Base-by-base conservation (phyloP, 2,329 filamentous ascomycete genomes). In the Alternaria solani region DNA sequence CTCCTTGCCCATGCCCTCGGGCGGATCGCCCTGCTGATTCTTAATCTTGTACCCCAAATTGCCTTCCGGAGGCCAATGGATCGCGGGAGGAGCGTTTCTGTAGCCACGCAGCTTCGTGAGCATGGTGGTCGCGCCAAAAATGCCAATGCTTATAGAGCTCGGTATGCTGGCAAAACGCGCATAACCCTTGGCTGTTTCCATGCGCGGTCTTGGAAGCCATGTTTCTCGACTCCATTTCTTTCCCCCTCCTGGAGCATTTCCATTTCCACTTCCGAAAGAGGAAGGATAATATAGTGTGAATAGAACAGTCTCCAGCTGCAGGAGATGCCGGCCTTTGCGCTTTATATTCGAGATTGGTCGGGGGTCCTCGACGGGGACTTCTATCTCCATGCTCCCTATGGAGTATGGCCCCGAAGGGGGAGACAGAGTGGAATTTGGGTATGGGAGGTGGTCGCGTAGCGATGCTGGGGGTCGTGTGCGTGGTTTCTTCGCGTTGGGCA, bases 271-370 rank as follows among this genome's bases (percentile, higher is more conserved):
- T 7, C 79, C 81, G 56, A 84, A 69, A 18, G 84, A 82, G 44
- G 85, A 83, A 2, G 88, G 88, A 71, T 91, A 91, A 74, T 87
- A 91, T n/a, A 90, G 75, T 0, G 85, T 85, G 75, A 90, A 85
- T 5, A 90, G 80, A 8, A 90, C 86, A 0, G 88, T 90, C 61
- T 87, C 82, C 14, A 87, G 75, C 54, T 85, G 78, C 14, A 88
- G 73, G 7, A 86, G 62, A 62, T 84, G 81, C 55, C 77, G 75
- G 52, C 81, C 76, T 26, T 84, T 64, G 38, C 84, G 77, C 34
- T 77, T 84, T 56, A 86, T 86, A 55, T 84, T 69, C 1, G 83
- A 84, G 64, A 86, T 83, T 0, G 78, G 70, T 36, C 81, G 75
- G 1, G 84, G 83, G 18, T 81, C 67, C 36, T 79, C 68, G 8